These are phyloP conservation scores for Plasmodium cynomolgi DNA, from an alignment of 169 alveolate species.

Conservation along the genomic window DNA sequence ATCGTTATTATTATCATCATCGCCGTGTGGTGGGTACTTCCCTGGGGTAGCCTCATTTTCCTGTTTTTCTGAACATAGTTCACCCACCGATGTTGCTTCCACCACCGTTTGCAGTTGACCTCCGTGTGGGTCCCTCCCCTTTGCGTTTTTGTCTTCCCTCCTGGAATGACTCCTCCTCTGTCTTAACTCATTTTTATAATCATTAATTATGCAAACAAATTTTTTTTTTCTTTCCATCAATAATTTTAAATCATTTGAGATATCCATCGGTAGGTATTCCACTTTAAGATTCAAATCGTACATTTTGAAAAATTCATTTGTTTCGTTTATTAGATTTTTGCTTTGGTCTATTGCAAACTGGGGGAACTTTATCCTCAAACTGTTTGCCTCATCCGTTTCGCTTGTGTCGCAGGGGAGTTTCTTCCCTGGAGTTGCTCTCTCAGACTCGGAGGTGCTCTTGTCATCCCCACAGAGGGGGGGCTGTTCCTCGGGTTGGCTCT, in stretches of 20 bases:
- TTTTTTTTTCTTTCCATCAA: constrained; percentile 41
- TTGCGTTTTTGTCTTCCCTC: neutral
- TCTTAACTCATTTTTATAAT: constrained; percentile 57
- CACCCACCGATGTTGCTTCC: neutral
- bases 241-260: constrained; percentile 31
- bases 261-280: constrained; percentile 39
- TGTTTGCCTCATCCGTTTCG: neutral
- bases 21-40: neutral
- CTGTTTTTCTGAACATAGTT: neutral
- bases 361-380: constrained; percentile 19
- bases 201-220: constrained; percentile 29
- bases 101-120: neutral
- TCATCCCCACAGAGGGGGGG: neutral
- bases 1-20: neutral
- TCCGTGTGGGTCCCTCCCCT: neutral
- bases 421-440: neutral
- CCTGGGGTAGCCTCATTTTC: neutral
- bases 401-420: neutral
- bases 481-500: neutral
- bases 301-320: constrained; percentile 58
- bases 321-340: constrained; percentile 53
- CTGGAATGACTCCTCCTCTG: neutral
- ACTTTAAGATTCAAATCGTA: constrained; percentile 53
- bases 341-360: constrained; percentile 71
- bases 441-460: neutral